These are phyloP conservation scores for Penicillium antarcticum DNA, from an alignment of 495 filamentous ascomycete species.

Conservation along the genomic window DNA sequence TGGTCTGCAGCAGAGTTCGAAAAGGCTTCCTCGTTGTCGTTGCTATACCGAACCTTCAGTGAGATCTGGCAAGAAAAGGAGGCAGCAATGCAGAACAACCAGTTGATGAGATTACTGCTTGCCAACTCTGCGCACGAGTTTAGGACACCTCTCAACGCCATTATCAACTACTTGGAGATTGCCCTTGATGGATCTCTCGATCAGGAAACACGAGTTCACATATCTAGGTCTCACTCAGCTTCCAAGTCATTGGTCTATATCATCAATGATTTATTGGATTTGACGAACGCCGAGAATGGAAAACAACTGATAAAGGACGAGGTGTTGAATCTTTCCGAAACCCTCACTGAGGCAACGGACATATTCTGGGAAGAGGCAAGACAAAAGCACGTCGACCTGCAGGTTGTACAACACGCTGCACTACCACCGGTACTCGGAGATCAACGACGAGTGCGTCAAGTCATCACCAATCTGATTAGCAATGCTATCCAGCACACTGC, in stretches of 20 bases:
- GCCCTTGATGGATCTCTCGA: slow-evolving; percentile 78
- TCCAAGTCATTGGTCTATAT: slow-evolving; percentile 91
- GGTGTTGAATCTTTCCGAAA: slow-evolving; percentile 66
- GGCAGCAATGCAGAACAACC: slow-evolving; percentile 71
- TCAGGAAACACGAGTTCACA: slow-evolving; percentile 77
- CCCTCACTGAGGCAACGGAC: slow-evolving; percentile 70
- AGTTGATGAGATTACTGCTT: slow-evolving; percentile 71
- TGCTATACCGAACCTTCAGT: slow-evolving; percentile 83
- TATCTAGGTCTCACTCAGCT: slow-evolving; percentile 81
- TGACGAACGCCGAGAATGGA: slow-evolving; percentile 84
- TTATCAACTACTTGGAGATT: slow-evolving; percentile 93
- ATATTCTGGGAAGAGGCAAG: slow-evolving; percentile 70
- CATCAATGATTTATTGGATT: slow-evolving; percentile 87
- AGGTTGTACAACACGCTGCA: slow-evolving; percentile 63
- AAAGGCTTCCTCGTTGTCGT: slow-evolving; percentile 78
- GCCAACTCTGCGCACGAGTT: slow-evolving; percentile 92
- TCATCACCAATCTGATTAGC: slow-evolving; percentile 73
- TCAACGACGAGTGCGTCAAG: slow-evolving; percentile 75
- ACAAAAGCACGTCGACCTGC: slow-evolving; percentile 67
- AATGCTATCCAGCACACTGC: slow-evolving; percentile 82
- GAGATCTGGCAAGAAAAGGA: slow-evolving; percentile 91
- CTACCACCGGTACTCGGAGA: slow-evolving; percentile 86
- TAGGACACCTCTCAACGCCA: slow-evolving; percentile 85
- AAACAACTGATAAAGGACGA: slow-evolving; percentile 75
- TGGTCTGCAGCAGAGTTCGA: slow-evolving; percentile 57